Evolutionary conservation across 2,329 filamentous ascomycete genomes (phyloP).

Genomic region (Fusarium humuli): DNA sequence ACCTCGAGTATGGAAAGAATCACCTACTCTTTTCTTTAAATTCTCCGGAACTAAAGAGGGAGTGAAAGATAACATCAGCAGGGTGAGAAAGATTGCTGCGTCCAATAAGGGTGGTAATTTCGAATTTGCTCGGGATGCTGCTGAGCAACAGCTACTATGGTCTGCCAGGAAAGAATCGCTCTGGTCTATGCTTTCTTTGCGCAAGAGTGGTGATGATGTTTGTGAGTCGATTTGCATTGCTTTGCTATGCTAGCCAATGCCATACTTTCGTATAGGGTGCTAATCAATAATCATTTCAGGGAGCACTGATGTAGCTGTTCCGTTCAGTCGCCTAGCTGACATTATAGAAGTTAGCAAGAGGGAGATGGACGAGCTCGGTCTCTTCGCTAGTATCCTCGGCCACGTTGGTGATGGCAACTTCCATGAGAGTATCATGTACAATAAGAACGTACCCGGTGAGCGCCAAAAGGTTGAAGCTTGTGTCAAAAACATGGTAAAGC

Average conservation of each 20-base stretch:
- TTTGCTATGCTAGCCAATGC: neutral
- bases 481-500: constrained; percentile 89
- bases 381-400: constrained; percentile 89
- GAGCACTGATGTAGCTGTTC: constrained; percentile 88
- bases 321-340: constrained; percentile 78
- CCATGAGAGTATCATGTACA: constrained; percentile 92
- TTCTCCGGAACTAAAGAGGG: constrained; percentile 82
- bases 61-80: constrained; percentile 80
- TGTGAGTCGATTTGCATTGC: constrained; percentile 54
- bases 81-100: constrained; percentile 76
- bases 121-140: constrained; percentile 78
- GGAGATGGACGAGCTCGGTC: constrained; percentile 84
- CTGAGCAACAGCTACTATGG: constrained; percentile 82
- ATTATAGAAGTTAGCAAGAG: constrained; percentile 87
- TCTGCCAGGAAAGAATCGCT: constrained; percentile 83
- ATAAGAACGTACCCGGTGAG: constrained; percentile 75
- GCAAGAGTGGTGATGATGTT: constrained; percentile 74
- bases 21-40: constrained; percentile 85
- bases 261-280: neutral
- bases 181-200: constrained; percentile 83
- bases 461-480: constrained; percentile 80
- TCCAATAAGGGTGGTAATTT: constrained; percentile 73
- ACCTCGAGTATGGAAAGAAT: constrained; percentile 77
- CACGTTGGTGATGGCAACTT: constrained; percentile 97
- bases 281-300: constrained; percentile 52